Conservation (phyloP, 2,329 filamentous ascomycete species). For the Proliferodiscus dingleyae region DNA sequence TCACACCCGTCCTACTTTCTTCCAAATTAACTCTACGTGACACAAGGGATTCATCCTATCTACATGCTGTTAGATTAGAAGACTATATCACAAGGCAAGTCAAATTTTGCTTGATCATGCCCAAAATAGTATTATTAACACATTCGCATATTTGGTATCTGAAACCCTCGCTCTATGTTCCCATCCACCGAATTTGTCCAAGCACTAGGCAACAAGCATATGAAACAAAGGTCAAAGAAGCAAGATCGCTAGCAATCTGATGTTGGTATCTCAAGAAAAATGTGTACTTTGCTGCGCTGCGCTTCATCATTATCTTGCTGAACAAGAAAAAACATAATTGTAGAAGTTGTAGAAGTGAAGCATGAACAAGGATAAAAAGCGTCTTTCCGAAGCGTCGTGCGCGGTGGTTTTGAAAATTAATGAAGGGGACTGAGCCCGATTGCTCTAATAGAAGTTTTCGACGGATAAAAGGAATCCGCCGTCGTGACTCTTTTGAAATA, state of each 20-base stretch:
- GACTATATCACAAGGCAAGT: too few species aligned
- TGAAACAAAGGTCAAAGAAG: constrained; percentile 7
- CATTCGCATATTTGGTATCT: too few species aligned
- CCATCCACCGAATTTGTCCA: too few species aligned
- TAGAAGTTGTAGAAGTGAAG: not conserved
- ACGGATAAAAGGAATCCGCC: not conserved
- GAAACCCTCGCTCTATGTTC: not conserved
- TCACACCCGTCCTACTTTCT: too few species aligned
- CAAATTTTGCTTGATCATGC: too few species aligned
- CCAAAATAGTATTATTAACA: too few species aligned
- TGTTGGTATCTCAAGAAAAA: constrained; percentile 23
- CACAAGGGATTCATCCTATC: too few species aligned
- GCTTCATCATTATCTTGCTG: constrained; percentile 2
- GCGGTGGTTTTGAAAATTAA: not conserved
- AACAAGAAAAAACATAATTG: not conserved
- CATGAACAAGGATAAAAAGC: not conserved
- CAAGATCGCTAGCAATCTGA: constrained; percentile 26
- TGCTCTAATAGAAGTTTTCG: not conserved
- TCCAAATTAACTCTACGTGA: too few species aligned
- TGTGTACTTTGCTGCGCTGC: not conserved
- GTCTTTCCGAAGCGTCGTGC: not conserved
- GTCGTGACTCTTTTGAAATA: not conserved
- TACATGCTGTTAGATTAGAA: too few species aligned
- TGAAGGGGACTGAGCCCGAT: not conserved
- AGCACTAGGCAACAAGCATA: not conserved